Base-by-base conservation (phyloP, 257 asterid species). In the Leonotis leonurus region DNA sequence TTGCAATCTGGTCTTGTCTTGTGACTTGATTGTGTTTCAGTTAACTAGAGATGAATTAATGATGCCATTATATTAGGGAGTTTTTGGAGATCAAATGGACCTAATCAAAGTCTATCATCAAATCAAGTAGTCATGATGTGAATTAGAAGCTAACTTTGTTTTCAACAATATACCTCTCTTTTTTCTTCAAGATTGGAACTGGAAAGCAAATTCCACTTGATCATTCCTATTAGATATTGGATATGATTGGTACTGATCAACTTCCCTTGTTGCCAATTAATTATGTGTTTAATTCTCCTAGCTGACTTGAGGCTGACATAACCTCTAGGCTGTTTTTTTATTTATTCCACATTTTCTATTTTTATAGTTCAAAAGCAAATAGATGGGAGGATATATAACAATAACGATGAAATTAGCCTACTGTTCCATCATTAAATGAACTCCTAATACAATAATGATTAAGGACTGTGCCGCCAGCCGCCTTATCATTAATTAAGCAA, bases 221-320 rank as follows among this genome's bases (percentile, higher is more conserved):
- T n/a, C n/a, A 30, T 5, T 33, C 39, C 9, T 22, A 22, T 55
- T 27, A 60, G 33, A 16, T 20, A 37, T 12, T 51, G 30, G 46
- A 17, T 26, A 9, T 69, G 70, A 53, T 61, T 54, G 70, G 20
- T 35, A 62, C 62, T 29, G 10, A 30, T 52, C 62, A 68, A 26
- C 73, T 21, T 49, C 26, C n/a, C 48, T 11, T 18, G 32, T n/a
- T 33, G 27, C 56, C 26, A 18, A 52, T 18, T 58, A 18, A 25
- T 17, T 22, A 27, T 24, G 14, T 46, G 16, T 22, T 27, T 41
- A 65, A 57, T 44, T 9, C 18, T 10, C 7, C 11, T 21, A 56
- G 24, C 29, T 39, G 26, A 36, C n/a, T 5, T 16, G 60, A 67
- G 70, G 54, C 24, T 10, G 48, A 60, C 41, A 52, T 40, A 46